Conservation (phyloP, 2,329 filamentous ascomycete genomes). For the Colletotrichum horii region DNA sequence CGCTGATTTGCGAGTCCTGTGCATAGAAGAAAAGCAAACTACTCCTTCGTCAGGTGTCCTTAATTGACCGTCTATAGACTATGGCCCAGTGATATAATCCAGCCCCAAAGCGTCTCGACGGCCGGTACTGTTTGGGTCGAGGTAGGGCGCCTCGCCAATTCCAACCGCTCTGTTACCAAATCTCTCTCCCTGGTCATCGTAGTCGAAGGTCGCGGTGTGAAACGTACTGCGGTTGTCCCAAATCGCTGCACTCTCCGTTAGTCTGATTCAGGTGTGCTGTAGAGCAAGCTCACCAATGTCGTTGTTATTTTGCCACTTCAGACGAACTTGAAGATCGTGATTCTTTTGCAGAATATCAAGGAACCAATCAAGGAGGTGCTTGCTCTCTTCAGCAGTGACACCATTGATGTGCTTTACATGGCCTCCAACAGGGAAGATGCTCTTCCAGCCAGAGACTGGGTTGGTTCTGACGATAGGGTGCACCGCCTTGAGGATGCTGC, state of each 20-base stretch:
- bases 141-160: slow-evolving; percentile 59
- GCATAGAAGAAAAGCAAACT: fast-evolving
- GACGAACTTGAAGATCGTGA: slow-evolving; percentile 53
- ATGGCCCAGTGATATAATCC: background rate
- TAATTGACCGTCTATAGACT: background rate
- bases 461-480: slow-evolving; percentile 67
- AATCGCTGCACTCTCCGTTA: slow-evolving; percentile 42
- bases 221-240: slow-evolving; percentile 67
- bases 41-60: background rate
- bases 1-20: background rate
- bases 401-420: slow-evolving; percentile 49
- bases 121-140: slow-evolving; percentile 55
- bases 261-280: background rate
- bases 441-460: slow-evolving; percentile 67
- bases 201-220: slow-evolving; percentile 65
- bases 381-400: slow-evolving; percentile 45
- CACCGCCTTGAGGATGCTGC: slow-evolving; percentile 48
- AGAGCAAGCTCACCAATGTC: slow-evolving; percentile 34
- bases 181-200: slow-evolving; percentile 54
- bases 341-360: slow-evolving; percentile 47
- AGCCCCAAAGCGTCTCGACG: slow-evolving; percentile 4
- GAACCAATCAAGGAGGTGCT: slow-evolving; percentile 46
- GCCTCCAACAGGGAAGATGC: slow-evolving; percentile 45
- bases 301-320: slow-evolving; percentile 49
- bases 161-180: slow-evolving; percentile 58